These are phyloP conservation scores for Amanita pseudoporphyria DNA, from an alignment of 768 basidiomycete species.

Conservation along the genomic window DNA sequence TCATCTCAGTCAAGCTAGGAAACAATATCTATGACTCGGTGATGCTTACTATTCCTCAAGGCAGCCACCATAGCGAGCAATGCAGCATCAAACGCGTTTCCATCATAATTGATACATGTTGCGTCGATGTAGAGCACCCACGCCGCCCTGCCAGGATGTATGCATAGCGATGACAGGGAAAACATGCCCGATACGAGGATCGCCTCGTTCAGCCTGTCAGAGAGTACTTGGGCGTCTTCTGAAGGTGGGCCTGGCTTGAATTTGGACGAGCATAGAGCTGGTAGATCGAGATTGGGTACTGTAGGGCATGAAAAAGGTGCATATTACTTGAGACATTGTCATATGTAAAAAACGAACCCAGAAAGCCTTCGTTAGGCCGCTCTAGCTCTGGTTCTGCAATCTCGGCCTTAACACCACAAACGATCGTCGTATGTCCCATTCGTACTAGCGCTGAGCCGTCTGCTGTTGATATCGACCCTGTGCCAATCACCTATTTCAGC, in stretches of 20 bases:
- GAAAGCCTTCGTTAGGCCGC: slow-evolving; percentile 62
- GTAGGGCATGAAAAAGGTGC: slow-evolving; percentile 79
- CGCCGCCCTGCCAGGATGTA: slow-evolving; percentile 65
- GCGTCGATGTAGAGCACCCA: slow-evolving; percentile 97
- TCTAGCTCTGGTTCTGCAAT: too few species aligned
- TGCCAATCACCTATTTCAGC: slow-evolving; percentile 17
- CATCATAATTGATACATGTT: slow-evolving; percentile 95
- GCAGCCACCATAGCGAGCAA: slow-evolving; percentile 84
- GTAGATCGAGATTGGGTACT: too few species aligned
- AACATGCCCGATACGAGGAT: slow-evolving; percentile 63
- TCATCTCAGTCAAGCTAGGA: neutral
- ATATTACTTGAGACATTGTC: neutral
- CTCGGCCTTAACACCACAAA: slow-evolving; percentile 95
- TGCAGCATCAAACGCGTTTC: slow-evolving; percentile 88
- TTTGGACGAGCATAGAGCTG: slow-evolving; percentile 84
- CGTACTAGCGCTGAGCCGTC: slow-evolving; percentile 92
- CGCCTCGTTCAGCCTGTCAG: slow-evolving; percentile 70
- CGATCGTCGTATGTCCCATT: slow-evolving; percentile 87
- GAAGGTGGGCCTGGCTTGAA: slow-evolving; percentile 95
- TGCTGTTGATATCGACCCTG: slow-evolving; percentile 91
- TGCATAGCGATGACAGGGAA: too few species aligned
- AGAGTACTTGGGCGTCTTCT: slow-evolving; percentile 90
- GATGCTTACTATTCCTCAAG: slow-evolving; percentile 77
- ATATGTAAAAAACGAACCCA: slow-evolving; percentile 44
- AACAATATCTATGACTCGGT: slow-evolving; percentile 24